Conservation (phyloP, 2,329 filamentous ascomycete genomes). For the Microcera coccophila region DNA sequence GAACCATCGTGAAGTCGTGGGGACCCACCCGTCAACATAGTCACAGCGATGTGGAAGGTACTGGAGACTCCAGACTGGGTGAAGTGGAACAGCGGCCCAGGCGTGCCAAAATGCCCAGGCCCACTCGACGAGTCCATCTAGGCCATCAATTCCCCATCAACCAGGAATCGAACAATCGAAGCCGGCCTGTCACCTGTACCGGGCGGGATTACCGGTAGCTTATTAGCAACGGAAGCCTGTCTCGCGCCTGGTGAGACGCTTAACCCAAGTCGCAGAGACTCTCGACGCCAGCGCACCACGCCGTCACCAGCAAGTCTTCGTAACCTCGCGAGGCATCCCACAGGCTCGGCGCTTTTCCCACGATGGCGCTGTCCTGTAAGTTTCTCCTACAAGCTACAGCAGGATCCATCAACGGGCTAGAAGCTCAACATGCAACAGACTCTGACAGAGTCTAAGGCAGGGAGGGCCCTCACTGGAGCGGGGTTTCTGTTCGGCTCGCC, state of each 20-base stretch:
- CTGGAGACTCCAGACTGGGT: neutral
- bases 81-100: too few species aligned
- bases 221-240: neutral
- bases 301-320: neutral
- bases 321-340: neutral
- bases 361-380: neutral
- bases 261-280: neutral
- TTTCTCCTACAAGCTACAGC: neutral
- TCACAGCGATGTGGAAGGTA: too few species aligned
- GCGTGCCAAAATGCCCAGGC: too few species aligned
- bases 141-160: neutral
- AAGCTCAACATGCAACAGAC: neutral
- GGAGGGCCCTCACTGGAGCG: neutral
- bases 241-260: neutral
- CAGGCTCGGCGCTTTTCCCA: neutral
- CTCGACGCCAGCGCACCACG: neutral
- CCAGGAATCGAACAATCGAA: neutral
- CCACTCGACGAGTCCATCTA: too few species aligned
- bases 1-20: too few species aligned
- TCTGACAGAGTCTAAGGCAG: too few species aligned
- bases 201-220: neutral
- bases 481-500: neutral
- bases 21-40: too few species aligned
- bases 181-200: neutral
- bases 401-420: neutral